Evolutionary conservation across 225 moss, liverwort and hornwort genomes (phyloP), one percentile per base, ranked within the genome.

Genomic region (Marchantia paleacea): DNA sequence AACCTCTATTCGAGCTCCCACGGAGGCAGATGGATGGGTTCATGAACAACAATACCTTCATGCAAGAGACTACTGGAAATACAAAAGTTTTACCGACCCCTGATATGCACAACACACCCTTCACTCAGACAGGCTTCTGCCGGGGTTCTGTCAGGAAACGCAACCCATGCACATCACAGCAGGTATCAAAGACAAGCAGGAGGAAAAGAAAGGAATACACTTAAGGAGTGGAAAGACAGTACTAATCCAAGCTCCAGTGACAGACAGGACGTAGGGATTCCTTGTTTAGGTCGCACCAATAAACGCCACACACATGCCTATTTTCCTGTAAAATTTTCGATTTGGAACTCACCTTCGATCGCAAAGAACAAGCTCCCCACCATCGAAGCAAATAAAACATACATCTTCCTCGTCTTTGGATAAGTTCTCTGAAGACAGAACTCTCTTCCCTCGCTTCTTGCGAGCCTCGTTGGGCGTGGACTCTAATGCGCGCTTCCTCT

Each of bases 301-400:
- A 20, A 58, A 58, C 16, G 58, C 58, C 58, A 3, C 15, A 14
- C 16, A 14, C 16, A 58, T 3, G 18, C 14, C 16, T 58, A 15
- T 19, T 20, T 58, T 20, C 18, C 6, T 0, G 3, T 6, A 58
- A 58, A 20, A 16, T 58, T 58, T 14, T 58, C 6, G 58, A 65
- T 12, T 54, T 25, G 26, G 18, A 12, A 67, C 79, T 49, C 75
- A 94, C 96, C 96, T 94, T 83, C 94, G 86, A 78, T 96, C 96
- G 71, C 97, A 97, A 8, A 97, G 83, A 48, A 97, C 97, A 60
- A 97, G 90, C 26, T 97, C 94, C 22, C 97, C 97, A 50, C 97
- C 97, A 65, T 97, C 97, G 76, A 97, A 97, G 88, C 97, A 97
- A 29, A 97, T 94, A 83, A 93, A 97, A 63, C 97, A 97, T 0